Base-by-base conservation (phyloP, 768 basidiomycete species). In the Rhodotorula graminis region DNA sequence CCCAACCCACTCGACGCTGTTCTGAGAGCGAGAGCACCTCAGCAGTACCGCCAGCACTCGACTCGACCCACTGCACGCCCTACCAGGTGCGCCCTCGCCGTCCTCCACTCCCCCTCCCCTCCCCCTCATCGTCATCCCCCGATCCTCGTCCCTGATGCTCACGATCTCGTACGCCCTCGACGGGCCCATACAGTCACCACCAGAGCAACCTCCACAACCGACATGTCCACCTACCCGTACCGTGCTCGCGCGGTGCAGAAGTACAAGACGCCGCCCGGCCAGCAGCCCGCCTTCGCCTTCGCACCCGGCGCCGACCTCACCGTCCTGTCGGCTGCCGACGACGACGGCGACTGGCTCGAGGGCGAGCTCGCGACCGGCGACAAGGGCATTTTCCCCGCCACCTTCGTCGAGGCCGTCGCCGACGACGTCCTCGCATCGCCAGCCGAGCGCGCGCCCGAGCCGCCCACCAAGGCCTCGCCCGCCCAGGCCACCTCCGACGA, bases 291-390 rank as follows among this genome's bases (percentile, higher is more conserved):
- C 19, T 47, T 76, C 67, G 21, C 56, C 9, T 72, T 77, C 62
- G 47, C 46, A 29, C 66, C 65, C 57, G 76, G 72, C 27, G 70
- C 71, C 42, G 29, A 27, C 6, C 25, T 77, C 42, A 74, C 60
- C n/a, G 73, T 77, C 37, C 37, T 65, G 46, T 61, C 18, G 8
- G 19, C 47, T 1, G 76, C 69, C 6, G 76, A 77, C 60, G 75
- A 73, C 46, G 76, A 77, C 12, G 76, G 72, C 15, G 76, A 77
- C 33, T 77, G 76, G 76, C 62, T 69, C 33, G 60, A 70, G 46
- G 76, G 72, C 21, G 60, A 56, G 53, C 65, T 50, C 29, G 59
- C 49, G 11, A 47, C 40, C 23, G 70, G 57, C 9, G 63, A 23
- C 23, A 52, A 69, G 58, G 72, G 71, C 3, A 67, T 77, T 5